phyloP scores from a whole-genome alignment of 495 filamentous ascomycete genomes.

The Opeltia flavorubescens region DNA sequence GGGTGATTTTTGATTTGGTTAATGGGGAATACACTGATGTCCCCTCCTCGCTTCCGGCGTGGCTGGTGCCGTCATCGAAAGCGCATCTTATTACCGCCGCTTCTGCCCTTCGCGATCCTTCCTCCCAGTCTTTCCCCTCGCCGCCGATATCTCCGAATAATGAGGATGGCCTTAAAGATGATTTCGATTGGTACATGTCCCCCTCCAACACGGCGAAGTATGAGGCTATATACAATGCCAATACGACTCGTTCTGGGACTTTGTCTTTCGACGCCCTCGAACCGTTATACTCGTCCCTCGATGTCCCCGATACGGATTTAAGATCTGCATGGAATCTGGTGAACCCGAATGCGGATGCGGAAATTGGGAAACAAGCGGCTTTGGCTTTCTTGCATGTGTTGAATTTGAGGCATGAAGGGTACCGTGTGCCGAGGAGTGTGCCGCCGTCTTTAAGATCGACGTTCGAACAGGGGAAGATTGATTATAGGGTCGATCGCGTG shows the following conservation, averaged over 20 bases:
- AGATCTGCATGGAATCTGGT: conserved; percentile 92
- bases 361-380: conserved; percentile 86
- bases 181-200: conserved; percentile 99
- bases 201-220: conserved; percentile 83
- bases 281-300: conserved; percentile 76
- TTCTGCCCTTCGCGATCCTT: conserved; percentile 61
- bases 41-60: conserved; percentile 71
- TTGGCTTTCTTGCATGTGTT: conserved; percentile 94
- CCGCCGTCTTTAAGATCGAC: conserved; percentile 77
- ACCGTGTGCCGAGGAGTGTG: conserved; percentile 82
- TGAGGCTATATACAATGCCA: conserved; percentile 87
- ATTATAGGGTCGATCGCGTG: conserved; percentile 77
- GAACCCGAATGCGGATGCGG: conserved; percentile 63
- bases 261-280: conserved; percentile 67
- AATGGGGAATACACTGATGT: conserved; percentile 93
- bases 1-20: conserved; percentile 88
- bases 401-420: conserved; percentile 88
- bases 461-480: conserved; percentile 88
- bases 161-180: conserved; percentile 72
- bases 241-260: conserved; percentile 71
- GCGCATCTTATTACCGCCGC: conserved; percentile 85
- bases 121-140: conserved; percentile 66
- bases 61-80: conserved; percentile 94
- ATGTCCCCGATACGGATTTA: conserved; percentile 91
- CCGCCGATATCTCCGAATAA: conserved; percentile 51